These are phyloP conservation scores for Trichosporon inkin DNA, from an alignment of 1,284 basidiomycete genomes.

Conservation along the genomic window DNA sequence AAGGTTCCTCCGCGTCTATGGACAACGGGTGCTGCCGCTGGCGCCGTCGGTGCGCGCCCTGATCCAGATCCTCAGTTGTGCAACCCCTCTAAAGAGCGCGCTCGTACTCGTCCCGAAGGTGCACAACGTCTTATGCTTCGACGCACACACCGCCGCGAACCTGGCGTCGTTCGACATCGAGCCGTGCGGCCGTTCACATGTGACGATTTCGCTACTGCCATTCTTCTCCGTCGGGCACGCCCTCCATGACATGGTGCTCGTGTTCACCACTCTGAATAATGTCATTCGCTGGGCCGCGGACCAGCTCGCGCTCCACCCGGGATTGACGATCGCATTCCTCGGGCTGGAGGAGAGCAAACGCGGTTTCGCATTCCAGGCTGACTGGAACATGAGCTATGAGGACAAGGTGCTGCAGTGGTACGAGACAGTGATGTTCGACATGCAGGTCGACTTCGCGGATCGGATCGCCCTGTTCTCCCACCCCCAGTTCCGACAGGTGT, in stretches of 20 bases:
- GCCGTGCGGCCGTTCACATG: neutral
- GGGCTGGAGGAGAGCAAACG: neutral
- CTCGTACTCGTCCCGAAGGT: neutral
- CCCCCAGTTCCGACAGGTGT: neutral
- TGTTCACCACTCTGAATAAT: neutral
- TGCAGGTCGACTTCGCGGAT: slow-evolving; percentile 2
- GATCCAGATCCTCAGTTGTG: neutral
- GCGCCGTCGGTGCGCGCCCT: neutral
- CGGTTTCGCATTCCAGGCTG: neutral
- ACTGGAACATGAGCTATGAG: neutral
- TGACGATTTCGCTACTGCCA: neutral
- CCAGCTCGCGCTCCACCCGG: neutral
- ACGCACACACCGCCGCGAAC: neutral
- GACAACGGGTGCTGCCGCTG: neutral
- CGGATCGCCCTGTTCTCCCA: neutral
- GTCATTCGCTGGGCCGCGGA: slow-evolving; percentile 1
- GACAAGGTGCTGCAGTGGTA: neutral
- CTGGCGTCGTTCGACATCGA: neutral
- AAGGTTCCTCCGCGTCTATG: neutral
- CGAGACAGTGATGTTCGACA: neutral
- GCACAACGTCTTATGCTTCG: neutral
- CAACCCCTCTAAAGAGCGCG: neutral
- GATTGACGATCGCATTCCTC: neutral
- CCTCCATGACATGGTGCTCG: neutral
- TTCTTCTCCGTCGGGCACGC: neutral